Evolutionary conservation across 371 early-diverging fungal species (phyloP).

Genomic region (Rhizopus sp.): DNA sequence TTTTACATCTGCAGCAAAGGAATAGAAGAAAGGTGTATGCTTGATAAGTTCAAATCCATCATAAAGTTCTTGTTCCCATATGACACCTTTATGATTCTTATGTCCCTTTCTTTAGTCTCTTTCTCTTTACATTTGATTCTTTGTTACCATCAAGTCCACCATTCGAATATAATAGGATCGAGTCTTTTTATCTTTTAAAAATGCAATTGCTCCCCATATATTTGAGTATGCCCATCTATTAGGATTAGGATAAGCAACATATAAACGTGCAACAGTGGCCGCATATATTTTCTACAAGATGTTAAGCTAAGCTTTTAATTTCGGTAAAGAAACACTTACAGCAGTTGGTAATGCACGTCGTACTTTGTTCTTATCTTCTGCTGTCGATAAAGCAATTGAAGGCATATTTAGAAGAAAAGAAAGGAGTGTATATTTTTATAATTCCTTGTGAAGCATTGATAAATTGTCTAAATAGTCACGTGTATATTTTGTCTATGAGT

Average conservation of each 20-base stretch:
- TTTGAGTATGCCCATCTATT: conserved; percentile 76
- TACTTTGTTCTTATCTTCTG: conserved; percentile 55
- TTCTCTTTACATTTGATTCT: background rate
- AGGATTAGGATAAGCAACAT: conserved; percentile 77
- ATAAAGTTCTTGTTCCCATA: conserved; percentile 87
- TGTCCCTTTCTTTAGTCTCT: background rate
- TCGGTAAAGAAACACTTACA: conserved; percentile 25
- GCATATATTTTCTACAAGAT: conserved; percentile 76
- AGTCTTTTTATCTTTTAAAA: conserved; percentile 66
- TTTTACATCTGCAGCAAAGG: conserved; percentile 84
- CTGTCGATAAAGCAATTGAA: conserved; percentile 44
- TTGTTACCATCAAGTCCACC: conserved; percentile 72
- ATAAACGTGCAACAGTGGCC: conserved; percentile 83
- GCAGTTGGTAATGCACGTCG: conserved; percentile 48
- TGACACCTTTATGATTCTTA: conserved; percentile 55
- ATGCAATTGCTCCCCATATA: conserved; percentile 79
- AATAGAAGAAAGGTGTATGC: conserved; percentile 84
- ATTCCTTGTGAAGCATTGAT: background rate
- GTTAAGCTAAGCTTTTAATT: too few relatives aligned
- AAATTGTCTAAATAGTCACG: conserved; percentile 1
- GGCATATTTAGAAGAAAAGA: conserved; percentile 30
- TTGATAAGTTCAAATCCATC: conserved; percentile 73
- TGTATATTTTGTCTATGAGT: background rate
- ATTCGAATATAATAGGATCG: conserved; percentile 72
- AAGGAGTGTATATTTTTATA: conserved; percentile 1